These are phyloP conservation scores for Tricholoma hemisulphureum DNA, from an alignment of 768 basidiomycete species.

Conservation along the genomic window DNA sequence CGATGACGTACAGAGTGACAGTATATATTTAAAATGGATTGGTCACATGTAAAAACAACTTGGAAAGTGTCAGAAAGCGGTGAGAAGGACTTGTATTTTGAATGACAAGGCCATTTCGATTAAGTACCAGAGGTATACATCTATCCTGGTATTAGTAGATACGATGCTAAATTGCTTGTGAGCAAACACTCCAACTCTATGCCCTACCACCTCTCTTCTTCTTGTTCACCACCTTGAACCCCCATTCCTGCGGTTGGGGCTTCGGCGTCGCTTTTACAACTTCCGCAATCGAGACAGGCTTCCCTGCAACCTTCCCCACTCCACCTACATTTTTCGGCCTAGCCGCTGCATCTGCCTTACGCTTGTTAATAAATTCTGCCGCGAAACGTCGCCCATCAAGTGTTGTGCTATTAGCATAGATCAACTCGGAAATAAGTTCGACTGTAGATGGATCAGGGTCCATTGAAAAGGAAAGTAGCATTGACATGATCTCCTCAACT, in stretches of 20 bases:
- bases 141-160: slow-evolving; percentile 5
- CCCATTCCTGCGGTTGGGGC: slow-evolving; percentile 73
- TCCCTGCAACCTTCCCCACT: slow-evolving; percentile 39
- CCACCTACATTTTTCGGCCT: slow-evolving; percentile 44
- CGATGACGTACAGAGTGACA: too few relatives aligned
- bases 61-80: too few relatives aligned
- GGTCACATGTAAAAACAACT: too few relatives aligned
- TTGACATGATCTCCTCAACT: slow-evolving; percentile 97
- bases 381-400: slow-evolving; percentile 95
- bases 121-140: slow-evolving; percentile 5
- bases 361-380: slow-evolving; percentile 81
- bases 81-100: too few relatives aligned
- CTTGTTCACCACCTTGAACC: slow-evolving; percentile 92
- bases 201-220: slow-evolving; percentile 82
- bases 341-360: slow-evolving; percentile 75
- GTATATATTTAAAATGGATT: too few relatives aligned
- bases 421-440: slow-evolving; percentile 93
- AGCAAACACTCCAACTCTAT: slow-evolving; percentile 25
- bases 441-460: slow-evolving; percentile 79
- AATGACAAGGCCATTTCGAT: too few relatives aligned
- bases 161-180: not conserved
- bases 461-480: slow-evolving; percentile 92
- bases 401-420: slow-evolving; percentile 92
- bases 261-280: slow-evolving; percentile 90
- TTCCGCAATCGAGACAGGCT: slow-evolving; percentile 75